Evolutionary conservation across 768 basidiomycete species (phyloP).

Genomic region (Kondoa subrosea): DNA sequence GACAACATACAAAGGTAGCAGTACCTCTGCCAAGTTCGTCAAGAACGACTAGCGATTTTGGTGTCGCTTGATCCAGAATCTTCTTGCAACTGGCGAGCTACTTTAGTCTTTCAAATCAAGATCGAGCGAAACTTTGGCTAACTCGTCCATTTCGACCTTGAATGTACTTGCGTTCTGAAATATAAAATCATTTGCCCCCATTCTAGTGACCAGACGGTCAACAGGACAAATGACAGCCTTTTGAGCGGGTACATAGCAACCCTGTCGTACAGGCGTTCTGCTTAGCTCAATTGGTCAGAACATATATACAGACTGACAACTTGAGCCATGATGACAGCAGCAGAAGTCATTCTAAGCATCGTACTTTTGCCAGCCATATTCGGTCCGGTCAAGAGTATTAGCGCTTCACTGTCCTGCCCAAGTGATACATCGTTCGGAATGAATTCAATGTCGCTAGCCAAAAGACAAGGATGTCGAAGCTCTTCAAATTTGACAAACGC

Average conservation of each 20-base stretch:
- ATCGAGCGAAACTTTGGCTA: too few relatives aligned
- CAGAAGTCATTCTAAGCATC: slow-evolving; percentile 89
- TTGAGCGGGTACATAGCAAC: slow-evolving; percentile 81
- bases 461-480: slow-evolving; percentile 70
- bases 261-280: slow-evolving; percentile 58
- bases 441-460: slow-evolving; percentile 43
- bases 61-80: slow-evolving; percentile 55
- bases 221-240: slow-evolving; percentile 70
- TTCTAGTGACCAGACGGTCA: slow-evolving; percentile 81
- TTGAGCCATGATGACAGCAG: slow-evolving; percentile 54
- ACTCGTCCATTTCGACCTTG: slow-evolving; percentile 97
- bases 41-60: slow-evolving; percentile 79
- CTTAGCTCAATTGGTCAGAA: background rate
- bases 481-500: slow-evolving; percentile 77
- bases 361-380: slow-evolving; percentile 32
- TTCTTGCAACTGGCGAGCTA: too few relatives aligned
- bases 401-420: slow-evolving; percentile 51
- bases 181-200: slow-evolving; percentile 53
- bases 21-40: slow-evolving; percentile 49
- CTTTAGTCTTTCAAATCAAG: too few relatives aligned
- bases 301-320: slow-evolving; percentile 5
- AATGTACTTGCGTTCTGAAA: slow-evolving; percentile 46
- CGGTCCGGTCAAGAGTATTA: slow-evolving; percentile 68
- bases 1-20: slow-evolving; percentile 85
- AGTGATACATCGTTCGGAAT: slow-evolving; percentile 85